phyloP scores from a whole-genome alignment of 2,329 filamentous ascomycete species.

The Monilinia fructicola region DNA sequence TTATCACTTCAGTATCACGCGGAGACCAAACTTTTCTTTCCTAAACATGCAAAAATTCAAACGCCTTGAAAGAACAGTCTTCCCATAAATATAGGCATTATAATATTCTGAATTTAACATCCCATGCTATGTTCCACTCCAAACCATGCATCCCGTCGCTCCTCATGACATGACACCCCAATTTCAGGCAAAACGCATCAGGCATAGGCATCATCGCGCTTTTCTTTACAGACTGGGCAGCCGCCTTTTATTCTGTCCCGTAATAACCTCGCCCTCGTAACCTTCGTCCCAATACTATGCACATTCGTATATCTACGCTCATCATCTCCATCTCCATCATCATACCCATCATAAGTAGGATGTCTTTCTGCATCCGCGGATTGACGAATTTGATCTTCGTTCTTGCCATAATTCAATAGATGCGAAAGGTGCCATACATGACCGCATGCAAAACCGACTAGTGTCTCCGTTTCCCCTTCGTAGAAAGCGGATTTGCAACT shows the following conservation, averaged over 20 bases:
- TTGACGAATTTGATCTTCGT: constrained; percentile 41
- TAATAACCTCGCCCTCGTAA: constrained; percentile 79
- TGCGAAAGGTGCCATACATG: constrained; percentile 79
- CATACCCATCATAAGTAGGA: constrained; percentile 41
- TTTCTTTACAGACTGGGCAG: constrained; percentile 56
- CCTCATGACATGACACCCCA: not conserved
- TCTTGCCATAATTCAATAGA: constrained; percentile 52
- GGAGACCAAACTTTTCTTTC: not conserved
- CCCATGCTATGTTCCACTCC: constrained; percentile 4
- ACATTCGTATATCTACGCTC: constrained; percentile 47
- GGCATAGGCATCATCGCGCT: constrained; percentile 12
- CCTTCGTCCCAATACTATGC: constrained; percentile 78
- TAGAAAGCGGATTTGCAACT: constrained; percentile 57
- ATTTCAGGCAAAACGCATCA: constrained; percentile 1
- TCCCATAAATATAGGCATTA: constrained; percentile 14
- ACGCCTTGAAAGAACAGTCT: not conserved
- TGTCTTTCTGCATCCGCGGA: constrained; percentile 43
- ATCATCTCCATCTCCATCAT: constrained; percentile 48
- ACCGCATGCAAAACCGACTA: constrained; percentile 79
- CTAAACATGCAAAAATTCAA: not conserved
- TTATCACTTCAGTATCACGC: not conserved
- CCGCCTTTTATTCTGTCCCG: constrained; percentile 66
- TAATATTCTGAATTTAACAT: constrained; percentile 23
- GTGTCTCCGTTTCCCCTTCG: constrained; percentile 65
- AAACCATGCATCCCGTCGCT: constrained; percentile 4